phyloP scores from a whole-genome alignment of 345 rosid species.

The Syzygium jambos region DNA sequence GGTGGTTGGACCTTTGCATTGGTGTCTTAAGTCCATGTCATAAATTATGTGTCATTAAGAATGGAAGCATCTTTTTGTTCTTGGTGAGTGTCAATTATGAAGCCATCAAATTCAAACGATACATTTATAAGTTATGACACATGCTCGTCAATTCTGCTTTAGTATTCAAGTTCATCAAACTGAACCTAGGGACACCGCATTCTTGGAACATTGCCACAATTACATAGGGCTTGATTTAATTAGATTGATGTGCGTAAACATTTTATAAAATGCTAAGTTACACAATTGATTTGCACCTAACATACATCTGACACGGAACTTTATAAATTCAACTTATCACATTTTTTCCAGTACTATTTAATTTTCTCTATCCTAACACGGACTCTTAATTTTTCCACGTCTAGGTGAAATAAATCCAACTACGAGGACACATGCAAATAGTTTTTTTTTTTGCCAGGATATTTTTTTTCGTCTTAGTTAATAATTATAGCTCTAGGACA shows the following conservation, averaged over 20 bases:
- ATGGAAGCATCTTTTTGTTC: neutral
- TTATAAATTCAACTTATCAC: neutral
- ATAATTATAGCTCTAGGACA: neutral
- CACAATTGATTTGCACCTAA: neutral
- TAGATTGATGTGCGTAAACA: neutral
- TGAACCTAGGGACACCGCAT: neutral
- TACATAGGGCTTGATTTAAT: neutral
- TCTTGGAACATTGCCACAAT: neutral
- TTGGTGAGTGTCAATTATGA: neutral
- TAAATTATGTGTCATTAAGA: neutral
- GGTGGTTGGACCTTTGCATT: accelerated
- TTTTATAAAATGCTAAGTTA: neutral
- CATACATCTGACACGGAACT: neutral
- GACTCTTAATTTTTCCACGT: neutral
- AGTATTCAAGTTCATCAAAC: neutral
- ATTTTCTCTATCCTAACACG: neutral
- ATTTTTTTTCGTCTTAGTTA: neutral
- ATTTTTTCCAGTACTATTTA: neutral
- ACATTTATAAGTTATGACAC: neutral
- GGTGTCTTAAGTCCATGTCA: neutral
- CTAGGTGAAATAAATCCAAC: neutral
- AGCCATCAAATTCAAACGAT: neutral
- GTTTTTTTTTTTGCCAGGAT: neutral
- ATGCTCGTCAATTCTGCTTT: neutral
- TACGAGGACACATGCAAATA: no score